Evolutionary conservation across 2,329 filamentous ascomycete genomes (phyloP).

Genomic region (Pseudogymnoascus sp.): DNA sequence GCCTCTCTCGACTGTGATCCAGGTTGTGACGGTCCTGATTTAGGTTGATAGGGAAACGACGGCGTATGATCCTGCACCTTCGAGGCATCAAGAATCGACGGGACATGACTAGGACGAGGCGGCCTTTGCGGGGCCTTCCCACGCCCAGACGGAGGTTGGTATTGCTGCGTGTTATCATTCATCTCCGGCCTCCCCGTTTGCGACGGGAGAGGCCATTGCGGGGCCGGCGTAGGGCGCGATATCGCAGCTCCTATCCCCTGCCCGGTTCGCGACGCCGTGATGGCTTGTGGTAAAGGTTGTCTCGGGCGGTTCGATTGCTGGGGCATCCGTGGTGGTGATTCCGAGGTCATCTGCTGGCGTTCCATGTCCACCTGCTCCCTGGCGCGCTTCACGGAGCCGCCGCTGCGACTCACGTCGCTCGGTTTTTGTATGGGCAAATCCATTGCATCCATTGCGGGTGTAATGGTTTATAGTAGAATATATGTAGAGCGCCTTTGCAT

Average conservation of each 20-base stretch:
- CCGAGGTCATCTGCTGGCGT: background rate
- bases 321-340: background rate
- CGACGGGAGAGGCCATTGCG: slow-evolving; percentile 45
- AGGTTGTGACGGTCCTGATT: slow-evolving; percentile 25
- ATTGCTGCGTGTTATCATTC: slow-evolving; percentile 28
- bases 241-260: slow-evolving; percentile 34
- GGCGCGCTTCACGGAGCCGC: background rate
- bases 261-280: slow-evolving; percentile 15
- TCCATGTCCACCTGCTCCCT: background rate
- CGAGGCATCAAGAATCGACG: slow-evolving; percentile 49
- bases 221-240: slow-evolving; percentile 38
- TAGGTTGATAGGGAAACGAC: slow-evolving; percentile 40
- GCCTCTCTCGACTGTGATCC: slow-evolving; percentile 8
- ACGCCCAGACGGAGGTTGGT: slow-evolving; percentile 42
- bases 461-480: background rate
- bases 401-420: background rate
- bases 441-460: background rate
- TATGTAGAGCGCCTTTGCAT: background rate
- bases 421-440: background rate
- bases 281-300: slow-evolving; percentile 18
- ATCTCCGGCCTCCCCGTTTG: slow-evolving; percentile 16
- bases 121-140: slow-evolving; percentile 48
- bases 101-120: slow-evolving; percentile 50
- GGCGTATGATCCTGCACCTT: slow-evolving; percentile 47
- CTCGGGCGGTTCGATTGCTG: background rate